Conservation (phyloP, 2,329 filamentous ascomycete species). For the Talaromyces rugulosus region DNA sequence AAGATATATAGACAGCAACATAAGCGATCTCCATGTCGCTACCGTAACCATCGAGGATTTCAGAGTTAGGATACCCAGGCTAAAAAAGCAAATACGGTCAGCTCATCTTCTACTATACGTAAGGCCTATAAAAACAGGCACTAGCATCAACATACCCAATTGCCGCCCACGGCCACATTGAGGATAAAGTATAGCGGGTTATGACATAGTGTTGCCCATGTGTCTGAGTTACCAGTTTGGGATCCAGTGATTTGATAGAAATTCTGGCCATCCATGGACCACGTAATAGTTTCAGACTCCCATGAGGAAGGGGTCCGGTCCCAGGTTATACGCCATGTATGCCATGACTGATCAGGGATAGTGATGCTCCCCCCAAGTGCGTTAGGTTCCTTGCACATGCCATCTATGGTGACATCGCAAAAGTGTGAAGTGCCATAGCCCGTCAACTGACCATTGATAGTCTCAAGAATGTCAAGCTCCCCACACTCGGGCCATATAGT, state of each 20-base stretch:
- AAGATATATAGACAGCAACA: slow-evolving; percentile 9
- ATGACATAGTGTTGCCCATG: slow-evolving; percentile 10
- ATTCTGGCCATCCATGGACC: slow-evolving; percentile 9
- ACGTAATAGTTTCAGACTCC: slow-evolving; percentile 10
- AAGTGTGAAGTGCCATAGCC: slow-evolving; percentile 11
- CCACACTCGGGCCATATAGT: slow-evolving; percentile 8
- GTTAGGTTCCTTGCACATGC: slow-evolving; percentile 11
- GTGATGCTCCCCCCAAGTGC: neutral
- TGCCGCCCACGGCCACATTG: slow-evolving; percentile 12
- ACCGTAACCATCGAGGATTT: slow-evolving; percentile 6
- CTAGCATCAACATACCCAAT: slow-evolving; percentile 3
- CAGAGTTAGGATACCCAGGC: slow-evolving; percentile 8
- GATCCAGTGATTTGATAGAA: slow-evolving; percentile 8
- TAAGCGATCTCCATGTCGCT: slow-evolving; percentile 10
- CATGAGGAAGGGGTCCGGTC: slow-evolving; percentile 7
- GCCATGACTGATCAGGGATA: slow-evolving; percentile 13
- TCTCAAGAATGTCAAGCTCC: slow-evolving; percentile 11
- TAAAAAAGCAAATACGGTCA: neutral
- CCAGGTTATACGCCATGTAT: slow-evolving; percentile 11
- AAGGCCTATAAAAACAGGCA: no score
- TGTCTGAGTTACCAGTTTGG: neutral
- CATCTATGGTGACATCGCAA: slow-evolving; percentile 5
- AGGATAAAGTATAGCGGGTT: slow-evolving; percentile 10
- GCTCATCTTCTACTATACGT: neutral
- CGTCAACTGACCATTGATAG: slow-evolving; percentile 6